Conservation (phyloP, 495 filamentous ascomycete genomes). For the Copromyces sp. region DNA sequence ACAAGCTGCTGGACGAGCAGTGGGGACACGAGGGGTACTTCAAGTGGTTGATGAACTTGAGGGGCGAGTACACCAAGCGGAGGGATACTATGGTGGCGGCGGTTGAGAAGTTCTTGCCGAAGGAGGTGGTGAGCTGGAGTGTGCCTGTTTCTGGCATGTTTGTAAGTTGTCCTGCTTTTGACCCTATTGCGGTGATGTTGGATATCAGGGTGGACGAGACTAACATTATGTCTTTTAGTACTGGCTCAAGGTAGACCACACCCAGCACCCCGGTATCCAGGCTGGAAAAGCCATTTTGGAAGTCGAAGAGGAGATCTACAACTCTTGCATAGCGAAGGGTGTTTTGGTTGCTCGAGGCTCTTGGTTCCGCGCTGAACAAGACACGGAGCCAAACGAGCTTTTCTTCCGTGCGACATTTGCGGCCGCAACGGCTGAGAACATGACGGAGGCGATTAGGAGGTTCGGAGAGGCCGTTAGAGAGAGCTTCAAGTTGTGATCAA, state of each 20-base stretch:
- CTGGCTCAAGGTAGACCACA: slow-evolving; percentile 74
- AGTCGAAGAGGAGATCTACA: slow-evolving; percentile 82
- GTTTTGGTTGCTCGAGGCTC: slow-evolving; percentile 72
- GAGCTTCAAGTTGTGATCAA: slow-evolving; percentile 43
- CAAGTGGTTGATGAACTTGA: slow-evolving; percentile 77
- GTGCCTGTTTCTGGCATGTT: slow-evolving; percentile 94
- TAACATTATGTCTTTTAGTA: slow-evolving; percentile 36
- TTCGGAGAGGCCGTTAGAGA: slow-evolving; percentile 61
- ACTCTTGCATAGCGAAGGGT: slow-evolving; percentile 54
- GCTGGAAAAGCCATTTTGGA: slow-evolving; percentile 46
- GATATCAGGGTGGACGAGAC: background rate
- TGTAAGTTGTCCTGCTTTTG: slow-evolving; percentile 41
- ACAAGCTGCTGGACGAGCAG: slow-evolving; percentile 81
- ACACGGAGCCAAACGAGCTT: slow-evolving; percentile 36
- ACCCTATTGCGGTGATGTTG: background rate
- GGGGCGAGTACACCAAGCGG: slow-evolving; percentile 72
- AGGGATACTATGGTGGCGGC: slow-evolving; percentile 69
- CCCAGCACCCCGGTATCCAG: slow-evolving; percentile 54
- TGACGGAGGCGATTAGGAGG: slow-evolving; percentile 66
- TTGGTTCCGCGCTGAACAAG: slow-evolving; percentile 69
- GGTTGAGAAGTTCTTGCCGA: slow-evolving; percentile 70
- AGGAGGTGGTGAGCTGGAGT: slow-evolving; percentile 70
- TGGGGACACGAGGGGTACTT: slow-evolving; percentile 94
- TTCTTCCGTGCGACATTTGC: slow-evolving; percentile 90
- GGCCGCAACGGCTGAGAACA: slow-evolving; percentile 62